A percentile compares a stretch with the other conserved stretches of the same genome.
These are phyloP conservation scores for Solanum peruvianum DNA, from an alignment of 257 asterid species.

Conservation along the genomic window DNA sequence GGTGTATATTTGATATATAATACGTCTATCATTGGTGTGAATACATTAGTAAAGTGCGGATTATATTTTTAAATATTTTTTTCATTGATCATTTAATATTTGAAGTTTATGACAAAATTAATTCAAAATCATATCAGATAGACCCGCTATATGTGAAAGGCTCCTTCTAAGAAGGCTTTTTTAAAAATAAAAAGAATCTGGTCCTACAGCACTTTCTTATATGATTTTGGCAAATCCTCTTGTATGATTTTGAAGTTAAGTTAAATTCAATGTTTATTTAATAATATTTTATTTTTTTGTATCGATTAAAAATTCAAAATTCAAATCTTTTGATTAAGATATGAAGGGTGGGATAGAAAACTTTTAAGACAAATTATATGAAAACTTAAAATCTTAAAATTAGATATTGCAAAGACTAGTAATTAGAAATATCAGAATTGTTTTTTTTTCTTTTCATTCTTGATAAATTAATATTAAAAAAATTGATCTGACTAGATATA, in stretches of 20 bases:
- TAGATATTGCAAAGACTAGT: not conserved
- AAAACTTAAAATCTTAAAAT: not conserved
- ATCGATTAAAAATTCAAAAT: not conserved
- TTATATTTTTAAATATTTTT: not conserved
- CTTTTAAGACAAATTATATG: not conserved
- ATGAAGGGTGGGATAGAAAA: not conserved
- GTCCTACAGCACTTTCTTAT: not conserved
- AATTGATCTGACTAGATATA: not conserved
- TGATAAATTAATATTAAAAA: not conserved
- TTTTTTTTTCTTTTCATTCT: not conserved
- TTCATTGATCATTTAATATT: not conserved
- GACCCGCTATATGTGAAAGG: not conserved
- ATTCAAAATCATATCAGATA: not conserved
- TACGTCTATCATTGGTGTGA: not conserved
- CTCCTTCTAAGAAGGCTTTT: not conserved
- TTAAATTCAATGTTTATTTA: no score
- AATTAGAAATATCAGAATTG: not conserved
- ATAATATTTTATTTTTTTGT: no score
- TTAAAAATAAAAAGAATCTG: no score
- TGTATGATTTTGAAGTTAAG: no score
- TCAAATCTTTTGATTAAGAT: not conserved
- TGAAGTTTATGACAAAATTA: not conserved
- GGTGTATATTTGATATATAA: not conserved
- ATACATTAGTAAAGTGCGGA: not conserved
- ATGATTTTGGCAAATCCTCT: not conserved